Percentiles rank a stretch among this genome's conserved stretches.
These are phyloP conservation scores for Amanita rubescens DNA, from an alignment of 768 basidiomycete species.

Conservation along the genomic window DNA sequence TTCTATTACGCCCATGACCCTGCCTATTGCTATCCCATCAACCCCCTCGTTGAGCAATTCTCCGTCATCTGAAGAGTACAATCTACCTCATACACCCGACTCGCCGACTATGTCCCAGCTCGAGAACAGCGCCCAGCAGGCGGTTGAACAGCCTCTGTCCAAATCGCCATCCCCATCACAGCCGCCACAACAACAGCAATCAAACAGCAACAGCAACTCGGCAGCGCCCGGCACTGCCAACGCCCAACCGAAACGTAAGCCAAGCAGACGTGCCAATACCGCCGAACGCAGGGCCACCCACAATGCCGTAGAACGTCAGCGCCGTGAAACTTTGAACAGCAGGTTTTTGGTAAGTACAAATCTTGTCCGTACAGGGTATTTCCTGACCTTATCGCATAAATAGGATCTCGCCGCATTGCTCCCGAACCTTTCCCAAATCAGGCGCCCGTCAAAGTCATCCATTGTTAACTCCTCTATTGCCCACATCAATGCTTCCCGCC, in stretches of 20 bases:
- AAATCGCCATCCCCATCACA: slow-evolving; percentile 16
- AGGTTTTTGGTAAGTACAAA: slow-evolving; percentile 66
- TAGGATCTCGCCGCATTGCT: slow-evolving; percentile 89
- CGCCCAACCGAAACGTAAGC: slow-evolving; percentile 64
- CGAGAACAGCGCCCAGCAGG: slow-evolving; percentile 3
- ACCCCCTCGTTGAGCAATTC: slow-evolving; percentile 22
- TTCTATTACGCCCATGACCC: slow-evolving; percentile 31
- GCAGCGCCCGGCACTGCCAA: slow-evolving; percentile 11
- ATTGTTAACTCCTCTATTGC: slow-evolving; percentile 96
- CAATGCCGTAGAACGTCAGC: slow-evolving; percentile 93
- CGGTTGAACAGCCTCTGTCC: slow-evolving; percentile 6
- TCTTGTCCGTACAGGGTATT: slow-evolving; percentile 6
- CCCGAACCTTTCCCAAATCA: slow-evolving; percentile 84
- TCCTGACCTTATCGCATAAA: not conserved
- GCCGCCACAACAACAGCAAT: slow-evolving; percentile 10
- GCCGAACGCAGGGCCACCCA: slow-evolving; percentile 95
- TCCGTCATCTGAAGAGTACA: slow-evolving; percentile 17
- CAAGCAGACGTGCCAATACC: slow-evolving; percentile 86
- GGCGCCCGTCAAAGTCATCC: slow-evolving; percentile 91
- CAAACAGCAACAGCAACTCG: slow-evolving; percentile 12
- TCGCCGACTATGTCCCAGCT: slow-evolving; percentile 23
- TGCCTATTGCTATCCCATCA: slow-evolving; percentile 20
- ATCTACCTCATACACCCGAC: slow-evolving; percentile 42
- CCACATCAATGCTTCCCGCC: slow-evolving; percentile 75
- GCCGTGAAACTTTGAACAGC: slow-evolving; percentile 88